Base-by-base conservation (phyloP, 2,329 filamentous ascomycete genomes). In the Arthroderma uncinatum region DNA sequence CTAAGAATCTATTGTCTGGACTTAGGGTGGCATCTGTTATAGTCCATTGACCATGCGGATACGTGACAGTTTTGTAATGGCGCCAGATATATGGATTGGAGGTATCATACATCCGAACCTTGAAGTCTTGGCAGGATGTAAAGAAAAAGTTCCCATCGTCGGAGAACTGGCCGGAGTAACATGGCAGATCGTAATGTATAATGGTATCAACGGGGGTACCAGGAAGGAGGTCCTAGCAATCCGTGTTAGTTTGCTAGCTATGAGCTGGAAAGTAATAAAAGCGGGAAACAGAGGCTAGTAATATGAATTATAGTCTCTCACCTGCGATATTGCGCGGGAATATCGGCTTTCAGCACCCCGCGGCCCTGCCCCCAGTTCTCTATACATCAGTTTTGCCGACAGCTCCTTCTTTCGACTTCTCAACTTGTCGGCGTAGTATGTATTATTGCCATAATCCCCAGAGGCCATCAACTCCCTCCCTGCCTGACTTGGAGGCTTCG, bases 141-240 rank as follows among this genome's bases (percentile, higher is more conserved):
- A 92, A 97, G 75, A 96, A 97, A 75, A 97, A 97, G 71, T 95
- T 95, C 25, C 93, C 93, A 65, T 98, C 93, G 62, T 94, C 88
- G 0, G 89, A 95, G 69, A 97, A 98, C 68, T 97, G 92, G 1
- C 93, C 93, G 2, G 89, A 95, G 67, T 97, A 97, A 55, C 93
- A 91, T 40, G 89, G 84, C 4, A 85, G 80, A 57, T 91, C 82
- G 68, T 91, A 94, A 65, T 95, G 87, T 60, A 97, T 85, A 60
- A 95, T 87, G 66, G 87, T 87, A 67, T 97, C 92, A 0, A 89
- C 85, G 23, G 81, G 80, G 0, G 84, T 86, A 2, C 81, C 80
- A 0, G 93, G 92, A 58, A 96, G 83, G 75, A 95, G 79, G 30
- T 80, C 80, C 80, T 93, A 25, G 19, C 9, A 47, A 23, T 47